Evolutionary conservation across 2,329 filamentous ascomycete species (phyloP), one percentile per base, ranked within the genome.

Genomic region (Verruconis gallopava): DNA sequence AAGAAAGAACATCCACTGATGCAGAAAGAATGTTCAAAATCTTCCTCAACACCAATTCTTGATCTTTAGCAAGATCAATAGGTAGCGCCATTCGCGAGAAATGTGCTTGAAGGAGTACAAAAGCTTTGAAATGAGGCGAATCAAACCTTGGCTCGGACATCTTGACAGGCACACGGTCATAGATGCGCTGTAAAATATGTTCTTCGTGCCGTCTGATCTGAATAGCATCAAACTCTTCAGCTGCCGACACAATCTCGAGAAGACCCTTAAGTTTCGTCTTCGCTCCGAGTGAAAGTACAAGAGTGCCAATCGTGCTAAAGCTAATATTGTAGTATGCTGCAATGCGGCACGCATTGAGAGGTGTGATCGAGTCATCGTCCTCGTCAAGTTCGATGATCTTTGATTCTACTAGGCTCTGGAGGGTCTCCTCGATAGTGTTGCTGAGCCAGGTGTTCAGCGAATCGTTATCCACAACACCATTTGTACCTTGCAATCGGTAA

Each of bases 301-400:
- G 89, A 0, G 91, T 98, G 65, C 98, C 89, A 88, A 98, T 98
- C 2, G 91, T 98, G 60, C 94, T 84, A 65, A 95, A 96, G 4
- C 89, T 95, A 55, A 98, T 94, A 63, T 95, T 96, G 72, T 98
- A 98, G 70, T 98, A 96, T 1, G 91, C 86, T 6, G 85, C 86
- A 55, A 98, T 96, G 84, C 95, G 95, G 50, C 91, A 91, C 2
- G 89, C 83, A 60, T 98, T 96, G 53, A 94, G 75, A 12, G 91
- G 88, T 14, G 82, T 75, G 35, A 96, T 80, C 1, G 79, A 79
- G 53, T 93, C 89, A 56, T 96, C 67, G 3, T 69, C 89, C 55
- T 94, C 88, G 49, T 96, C 89, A 38, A 94, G 75, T 52, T 96
- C 88, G 50, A 98, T 86, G 49, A 98, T 89, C 69, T 93, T 93